Conservation (phyloP, 768 basidiomycete genomes). For the Mycena belliarum region DNA sequence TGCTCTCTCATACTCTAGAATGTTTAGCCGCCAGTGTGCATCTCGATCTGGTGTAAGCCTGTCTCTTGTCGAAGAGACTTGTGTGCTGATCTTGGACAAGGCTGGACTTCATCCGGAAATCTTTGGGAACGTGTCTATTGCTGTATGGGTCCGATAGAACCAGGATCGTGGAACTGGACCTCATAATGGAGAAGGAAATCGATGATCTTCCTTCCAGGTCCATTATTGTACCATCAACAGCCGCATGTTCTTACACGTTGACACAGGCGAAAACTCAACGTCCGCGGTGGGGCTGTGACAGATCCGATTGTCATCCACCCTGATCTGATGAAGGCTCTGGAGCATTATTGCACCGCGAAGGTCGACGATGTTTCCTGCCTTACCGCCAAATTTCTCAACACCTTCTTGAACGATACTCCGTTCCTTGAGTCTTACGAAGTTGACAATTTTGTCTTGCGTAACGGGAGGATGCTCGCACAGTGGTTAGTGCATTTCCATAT, state of each 20-base stretch:
- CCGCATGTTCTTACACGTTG: neutral
- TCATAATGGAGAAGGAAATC: slow-evolving; percentile 53
- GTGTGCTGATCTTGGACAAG: slow-evolving; percentile 26
- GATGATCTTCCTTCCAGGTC: slow-evolving; percentile 59
- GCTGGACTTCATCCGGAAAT: slow-evolving; percentile 58
- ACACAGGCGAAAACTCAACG: slow-evolving; percentile 49
- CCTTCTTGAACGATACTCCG: slow-evolving; percentile 60
- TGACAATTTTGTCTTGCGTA: slow-evolving; percentile 71
- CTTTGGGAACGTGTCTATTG: slow-evolving; percentile 60
- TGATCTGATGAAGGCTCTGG: slow-evolving; percentile 55
- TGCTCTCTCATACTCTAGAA: slow-evolving; percentile 41
- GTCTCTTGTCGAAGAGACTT: neutral
- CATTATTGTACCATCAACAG: slow-evolving; percentile 20
- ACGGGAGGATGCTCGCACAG: slow-evolving; percentile 53
- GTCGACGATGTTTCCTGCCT: slow-evolving; percentile 53
- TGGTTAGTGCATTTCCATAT: slow-evolving; percentile 44
- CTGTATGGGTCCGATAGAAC: slow-evolving; percentile 66
- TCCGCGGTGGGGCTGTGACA: slow-evolving; percentile 40
- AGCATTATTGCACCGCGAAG: slow-evolving; percentile 48
- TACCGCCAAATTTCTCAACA: slow-evolving; percentile 61
- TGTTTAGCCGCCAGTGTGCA: slow-evolving; percentile 33
- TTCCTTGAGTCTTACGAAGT: slow-evolving; percentile 67
- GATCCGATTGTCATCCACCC: slow-evolving; percentile 66
- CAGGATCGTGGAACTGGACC: slow-evolving; percentile 41
- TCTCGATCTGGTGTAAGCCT: slow-evolving; percentile 41